These are phyloP conservation scores for Anisodus acutangulus DNA, from an alignment of 257 asterid genomes.

Conservation along the genomic window DNA sequence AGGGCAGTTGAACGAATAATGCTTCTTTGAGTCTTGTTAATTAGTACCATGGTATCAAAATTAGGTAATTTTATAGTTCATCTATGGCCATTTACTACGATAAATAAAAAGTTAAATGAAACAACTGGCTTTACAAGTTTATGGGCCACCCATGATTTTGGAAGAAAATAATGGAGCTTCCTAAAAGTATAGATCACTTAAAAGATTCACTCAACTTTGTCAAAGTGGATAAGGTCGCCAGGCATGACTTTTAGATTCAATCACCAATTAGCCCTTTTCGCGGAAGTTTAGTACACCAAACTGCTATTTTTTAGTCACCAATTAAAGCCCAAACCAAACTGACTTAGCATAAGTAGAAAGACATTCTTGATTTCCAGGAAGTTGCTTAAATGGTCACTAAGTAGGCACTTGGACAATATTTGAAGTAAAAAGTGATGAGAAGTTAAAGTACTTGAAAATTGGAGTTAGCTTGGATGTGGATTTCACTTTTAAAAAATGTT, in stretches of 20 bases:
- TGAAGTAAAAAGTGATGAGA: no score
- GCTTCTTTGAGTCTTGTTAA: neutral
- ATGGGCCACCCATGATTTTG: neutral
- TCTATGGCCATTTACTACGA: no score
- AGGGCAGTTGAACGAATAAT: neutral
- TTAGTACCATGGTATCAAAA: neutral
- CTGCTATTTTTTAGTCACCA: no score
- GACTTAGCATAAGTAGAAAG: neutral
- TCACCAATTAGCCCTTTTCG: neutral
- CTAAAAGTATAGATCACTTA: neutral
- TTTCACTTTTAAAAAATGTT: no score
- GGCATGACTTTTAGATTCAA: conserved; percentile 9
- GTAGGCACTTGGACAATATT: no score
- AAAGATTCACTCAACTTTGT: neutral
- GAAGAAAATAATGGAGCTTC: neutral
- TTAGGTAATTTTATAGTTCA: no score
- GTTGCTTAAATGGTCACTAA: neutral
- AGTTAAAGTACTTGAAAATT: no score
- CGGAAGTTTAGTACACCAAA: no score
- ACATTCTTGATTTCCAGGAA: neutral
- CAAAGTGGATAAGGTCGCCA: conserved; percentile 7
- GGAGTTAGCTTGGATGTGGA: no score
- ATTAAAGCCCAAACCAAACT: neutral
- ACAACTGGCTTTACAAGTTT: neutral
- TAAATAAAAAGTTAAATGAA: neutral